A percentile compares a stretch with the other conserved stretches of the same genome.
phyloP scores from a whole-genome alignment of 1,284 basidiomycete genomes.

The Phlebopus sp. region DNA sequence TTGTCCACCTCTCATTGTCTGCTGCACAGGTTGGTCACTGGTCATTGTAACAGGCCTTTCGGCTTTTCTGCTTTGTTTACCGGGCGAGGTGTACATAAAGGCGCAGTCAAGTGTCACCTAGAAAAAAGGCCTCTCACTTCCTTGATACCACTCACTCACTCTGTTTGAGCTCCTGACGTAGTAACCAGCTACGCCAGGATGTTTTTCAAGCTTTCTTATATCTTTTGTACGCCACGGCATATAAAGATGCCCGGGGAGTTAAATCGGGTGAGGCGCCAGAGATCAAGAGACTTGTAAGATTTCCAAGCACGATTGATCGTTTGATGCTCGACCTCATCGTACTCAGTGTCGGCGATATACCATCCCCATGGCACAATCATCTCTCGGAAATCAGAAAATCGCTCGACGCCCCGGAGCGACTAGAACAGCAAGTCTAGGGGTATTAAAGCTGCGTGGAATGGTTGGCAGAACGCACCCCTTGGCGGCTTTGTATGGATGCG shows the following conservation, averaged over 20 bases:
- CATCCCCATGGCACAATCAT: constrained; percentile 28
- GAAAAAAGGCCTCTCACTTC: constrained; percentile 1
- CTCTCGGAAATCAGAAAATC: constrained; percentile 32
- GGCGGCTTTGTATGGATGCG: no score
- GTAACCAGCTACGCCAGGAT: constrained; percentile 4
- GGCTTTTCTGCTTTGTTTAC: constrained; percentile 12
- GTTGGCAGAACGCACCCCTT: no score
- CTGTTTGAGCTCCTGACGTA: not conserved
- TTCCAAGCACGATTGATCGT: constrained; percentile 2
- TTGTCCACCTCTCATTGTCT: constrained; percentile 9
- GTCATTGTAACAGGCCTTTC: not conserved
- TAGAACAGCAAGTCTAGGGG: constrained; percentile 16
- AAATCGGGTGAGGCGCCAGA: constrained; percentile 21
- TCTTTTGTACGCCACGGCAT: constrained; percentile 31
- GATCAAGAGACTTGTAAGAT: constrained; percentile 26
- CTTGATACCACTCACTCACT: not conserved
- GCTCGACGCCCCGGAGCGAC: constrained; percentile 24
- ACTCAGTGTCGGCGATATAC: constrained; percentile 24
- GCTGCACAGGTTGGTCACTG: constrained; percentile 3
- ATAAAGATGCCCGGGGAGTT: constrained; percentile 32
- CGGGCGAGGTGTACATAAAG: constrained; percentile 9
- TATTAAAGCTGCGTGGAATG: not conserved
- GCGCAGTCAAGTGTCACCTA: not conserved
- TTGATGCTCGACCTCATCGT: not conserved
- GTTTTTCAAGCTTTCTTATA: constrained; percentile 31